phyloP scores from a whole-genome alignment of 1,139 yeast genomes.

The Candida buenavistaensis region DNA sequence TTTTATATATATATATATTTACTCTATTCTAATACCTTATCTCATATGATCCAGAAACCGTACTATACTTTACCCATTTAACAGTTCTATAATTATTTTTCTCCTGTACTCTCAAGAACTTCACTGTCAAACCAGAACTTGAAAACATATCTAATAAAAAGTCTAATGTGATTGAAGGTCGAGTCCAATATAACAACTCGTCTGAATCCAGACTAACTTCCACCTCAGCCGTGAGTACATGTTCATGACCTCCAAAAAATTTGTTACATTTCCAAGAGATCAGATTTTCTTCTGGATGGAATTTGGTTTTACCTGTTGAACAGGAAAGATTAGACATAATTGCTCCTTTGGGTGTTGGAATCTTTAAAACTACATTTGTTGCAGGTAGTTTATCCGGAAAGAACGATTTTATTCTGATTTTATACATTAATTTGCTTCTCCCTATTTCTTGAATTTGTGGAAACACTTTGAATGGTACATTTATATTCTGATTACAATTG shows the following conservation, averaged over 20 bases:
- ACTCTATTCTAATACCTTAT: slow-evolving; percentile 59
- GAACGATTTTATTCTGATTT: slow-evolving; percentile 60
- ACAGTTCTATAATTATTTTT: slow-evolving; percentile 66
- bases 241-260: slow-evolving; percentile 67
- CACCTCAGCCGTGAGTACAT: slow-evolving; percentile 52
- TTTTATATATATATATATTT: neutral
- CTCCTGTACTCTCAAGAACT: slow-evolving; percentile 71
- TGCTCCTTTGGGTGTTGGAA: slow-evolving; percentile 73
- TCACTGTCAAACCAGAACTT: slow-evolving; percentile 73
- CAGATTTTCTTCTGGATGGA: slow-evolving; percentile 62
- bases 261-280: slow-evolving; percentile 73
- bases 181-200: slow-evolving; percentile 49
- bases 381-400: slow-evolving; percentile 66
- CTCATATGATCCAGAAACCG: slow-evolving; percentile 79
- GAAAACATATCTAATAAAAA: slow-evolving; percentile 78
- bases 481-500: slow-evolving; percentile 52
- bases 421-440: slow-evolving; percentile 50
- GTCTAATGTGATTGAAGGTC: slow-evolving; percentile 75
- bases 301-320: slow-evolving; percentile 69
- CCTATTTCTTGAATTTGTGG: slow-evolving; percentile 62
- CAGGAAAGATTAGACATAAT: slow-evolving; percentile 49
- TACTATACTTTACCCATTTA: slow-evolving; percentile 83
- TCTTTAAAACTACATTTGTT: slow-evolving; percentile 58
- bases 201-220: slow-evolving; percentile 26
- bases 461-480: slow-evolving; percentile 71